A percentile compares a stretch with the other conserved stretches of the same genome.
Conservation (phyloP, 768 basidiomycete genomes). For the Myochromella boudieri region DNA sequence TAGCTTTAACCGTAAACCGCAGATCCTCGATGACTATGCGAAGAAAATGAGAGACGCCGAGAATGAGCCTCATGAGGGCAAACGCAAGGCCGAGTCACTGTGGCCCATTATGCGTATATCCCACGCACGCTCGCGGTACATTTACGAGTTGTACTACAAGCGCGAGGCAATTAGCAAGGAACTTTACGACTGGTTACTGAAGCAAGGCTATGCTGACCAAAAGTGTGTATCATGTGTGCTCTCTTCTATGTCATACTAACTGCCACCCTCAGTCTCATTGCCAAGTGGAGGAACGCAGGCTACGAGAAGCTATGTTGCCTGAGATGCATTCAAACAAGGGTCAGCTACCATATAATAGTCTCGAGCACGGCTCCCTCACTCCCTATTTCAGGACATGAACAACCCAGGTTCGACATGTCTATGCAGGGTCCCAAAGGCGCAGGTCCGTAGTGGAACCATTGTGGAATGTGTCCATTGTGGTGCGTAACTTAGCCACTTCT, state of each 20-base stretch:
- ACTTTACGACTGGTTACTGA: constrained; percentile 96
- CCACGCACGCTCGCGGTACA: constrained; percentile 93
- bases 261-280: constrained; percentile 68
- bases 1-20: constrained; percentile 8
- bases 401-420: constrained; percentile 98
- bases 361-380: constrained; percentile 1
- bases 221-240: constrained; percentile 61
- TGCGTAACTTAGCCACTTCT: constrained; percentile 39
- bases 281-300: constrained; percentile 99
- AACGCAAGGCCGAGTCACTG: constrained; percentile 87
- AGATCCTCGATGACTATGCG: constrained; percentile 97
- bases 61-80: constrained; percentile 98
- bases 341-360: constrained; percentile 27
- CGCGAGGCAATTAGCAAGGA: constrained; percentile 92
- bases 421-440: constrained; percentile 94
- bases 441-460: constrained; percentile 84
- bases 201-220: constrained; percentile 94
- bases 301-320: constrained; percentile 98
- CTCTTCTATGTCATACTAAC: background rate
- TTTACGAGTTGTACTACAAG: constrained; percentile 98
- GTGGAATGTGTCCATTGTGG: constrained; percentile 98
- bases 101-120: constrained; percentile 99
- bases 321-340: constrained; percentile 93
- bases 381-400: constrained; percentile 83
- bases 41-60: constrained; percentile 99